Conservation (phyloP, 345 rosid species). For the Eucalyptus grandis region DNA sequence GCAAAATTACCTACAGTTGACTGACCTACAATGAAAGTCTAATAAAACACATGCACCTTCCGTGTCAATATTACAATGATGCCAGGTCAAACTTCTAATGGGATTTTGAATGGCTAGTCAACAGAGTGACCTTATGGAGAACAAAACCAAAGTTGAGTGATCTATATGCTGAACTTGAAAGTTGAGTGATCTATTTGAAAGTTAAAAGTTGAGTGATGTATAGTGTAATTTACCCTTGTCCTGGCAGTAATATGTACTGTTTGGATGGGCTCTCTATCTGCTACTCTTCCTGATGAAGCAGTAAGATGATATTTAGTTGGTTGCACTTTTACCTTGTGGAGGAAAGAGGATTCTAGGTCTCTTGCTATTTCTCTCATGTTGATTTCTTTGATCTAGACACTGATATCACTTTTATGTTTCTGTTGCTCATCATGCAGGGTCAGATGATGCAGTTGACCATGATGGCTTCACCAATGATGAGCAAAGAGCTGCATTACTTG, state of each 20-base stretch:
- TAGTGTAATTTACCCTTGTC: not conserved
- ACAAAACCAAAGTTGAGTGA: not conserved
- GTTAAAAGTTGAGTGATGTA: not conserved
- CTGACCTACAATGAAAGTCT: not conserved
- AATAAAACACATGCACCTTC: not conserved
- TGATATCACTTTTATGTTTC: too few species aligned
- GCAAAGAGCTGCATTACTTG: constrained; percentile 87
- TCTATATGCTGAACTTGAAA: too few species aligned
- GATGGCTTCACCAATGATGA: constrained; percentile 36
- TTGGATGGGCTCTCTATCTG: not conserved
- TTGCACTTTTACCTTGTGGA: not conserved
- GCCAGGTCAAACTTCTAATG: not conserved
- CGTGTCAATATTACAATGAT: not conserved
- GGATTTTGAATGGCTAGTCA: not conserved
- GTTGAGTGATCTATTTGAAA: too few species aligned
- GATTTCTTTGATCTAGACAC: not conserved
- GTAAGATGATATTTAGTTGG: not conserved
- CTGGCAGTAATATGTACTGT: not conserved
- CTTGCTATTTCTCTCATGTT: not conserved
- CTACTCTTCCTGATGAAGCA: not conserved
- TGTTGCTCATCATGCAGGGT: not conserved
- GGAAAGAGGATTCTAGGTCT: not conserved
- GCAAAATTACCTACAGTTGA: not conserved
- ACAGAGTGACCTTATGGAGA: not conserved
- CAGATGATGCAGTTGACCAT: not conserved